phyloP scores from a whole-genome alignment of 257 asterid genomes.

The Voacanga thouarsii region DNA sequence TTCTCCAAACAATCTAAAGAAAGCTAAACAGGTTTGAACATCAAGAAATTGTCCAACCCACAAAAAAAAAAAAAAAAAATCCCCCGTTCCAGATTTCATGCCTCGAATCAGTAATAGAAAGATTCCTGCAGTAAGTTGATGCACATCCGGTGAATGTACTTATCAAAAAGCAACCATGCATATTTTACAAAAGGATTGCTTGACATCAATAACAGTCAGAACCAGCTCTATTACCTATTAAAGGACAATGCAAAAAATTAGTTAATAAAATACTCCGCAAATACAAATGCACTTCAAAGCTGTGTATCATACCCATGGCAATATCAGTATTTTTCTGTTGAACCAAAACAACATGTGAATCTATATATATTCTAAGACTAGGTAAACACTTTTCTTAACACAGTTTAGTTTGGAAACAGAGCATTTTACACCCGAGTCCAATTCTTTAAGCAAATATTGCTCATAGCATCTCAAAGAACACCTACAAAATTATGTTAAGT shows the following conservation, averaged over 20 bases:
- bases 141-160: constrained; percentile 60
- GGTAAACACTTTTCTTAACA: neutral
- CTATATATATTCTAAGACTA: neutral
- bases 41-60: constrained; percentile 51
- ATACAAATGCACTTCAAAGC: neutral
- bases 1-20: constrained; percentile 36
- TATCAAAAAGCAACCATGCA: constrained; percentile 31
- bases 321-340: neutral
- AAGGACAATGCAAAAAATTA: neutral
- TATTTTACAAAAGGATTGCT: constrained; percentile 35
- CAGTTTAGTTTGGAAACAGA: neutral
- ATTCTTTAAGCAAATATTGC: neutral
- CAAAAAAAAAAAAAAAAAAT: constrained; percentile 46
- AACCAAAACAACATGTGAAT: neutral
- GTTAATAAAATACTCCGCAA: neutral
- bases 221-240: neutral
- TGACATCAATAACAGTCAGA: constrained; percentile 21
- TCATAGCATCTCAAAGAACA: neutral
- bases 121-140: constrained; percentile 91
- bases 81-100: constrained; percentile 66
- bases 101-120: constrained; percentile 59
- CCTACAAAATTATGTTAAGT: neutral
- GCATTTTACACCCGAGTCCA: neutral
- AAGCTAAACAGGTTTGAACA: constrained; percentile 40
- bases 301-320: neutral